Evolutionary conservation across 305 asterid species (phyloP), one percentile per base, ranked within the genome.

Genomic region (Caryopteris hybrid): DNA sequence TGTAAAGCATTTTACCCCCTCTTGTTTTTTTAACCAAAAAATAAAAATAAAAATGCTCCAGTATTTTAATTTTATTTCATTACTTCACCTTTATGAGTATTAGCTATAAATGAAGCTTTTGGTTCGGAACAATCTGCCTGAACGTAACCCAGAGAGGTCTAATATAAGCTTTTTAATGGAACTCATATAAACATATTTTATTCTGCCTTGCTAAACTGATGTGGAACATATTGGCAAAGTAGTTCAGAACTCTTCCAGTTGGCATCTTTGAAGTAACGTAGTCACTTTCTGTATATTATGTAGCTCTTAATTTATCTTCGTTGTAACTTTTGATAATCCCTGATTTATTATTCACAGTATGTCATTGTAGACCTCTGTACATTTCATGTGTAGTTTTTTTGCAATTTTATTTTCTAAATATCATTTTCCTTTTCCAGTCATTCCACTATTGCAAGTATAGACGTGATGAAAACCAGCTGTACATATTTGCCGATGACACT

Each of bases 371-470:
- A 31, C 39, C 50, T 5, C 18, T 48, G 14, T 25, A 13, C 14
- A 31, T 48, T n/a, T 8, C 27, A 18, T 50, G 3, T 57, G 51
- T 48, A 21, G 27, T 31, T 61, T 56, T 61, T 56, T 51, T 78
- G 48, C 63, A 38, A 23, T 46, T n/a, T 48, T n/a, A 10, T 56
- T 12, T 60, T 59, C 64, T 23, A 56, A 53, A 8, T 27, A 23
- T 62, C 57, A 27, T 4, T 17, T 60, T 61, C 82, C 8, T 61
- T 73, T 69, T 70, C 17, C 85, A 95, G 99, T 95, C 97, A 8
- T 95, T 95, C 84, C 99, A 95, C 82, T 95, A 92, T 66, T 92
- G 98, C 89, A 95, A 92, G 88, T 95, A 92, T 65, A 83, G 99
- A 68, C 98, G 95, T 8, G 99, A 94, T 56, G 99, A 95, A 76